A percentile compares a stretch with the other conserved stretches of the same genome.
These are phyloP conservation scores for Ophiocordyceps camponoti-saundersi DNA, from an alignment of 2,329 filamentous ascomycete genomes.

Conservation along the genomic window DNA sequence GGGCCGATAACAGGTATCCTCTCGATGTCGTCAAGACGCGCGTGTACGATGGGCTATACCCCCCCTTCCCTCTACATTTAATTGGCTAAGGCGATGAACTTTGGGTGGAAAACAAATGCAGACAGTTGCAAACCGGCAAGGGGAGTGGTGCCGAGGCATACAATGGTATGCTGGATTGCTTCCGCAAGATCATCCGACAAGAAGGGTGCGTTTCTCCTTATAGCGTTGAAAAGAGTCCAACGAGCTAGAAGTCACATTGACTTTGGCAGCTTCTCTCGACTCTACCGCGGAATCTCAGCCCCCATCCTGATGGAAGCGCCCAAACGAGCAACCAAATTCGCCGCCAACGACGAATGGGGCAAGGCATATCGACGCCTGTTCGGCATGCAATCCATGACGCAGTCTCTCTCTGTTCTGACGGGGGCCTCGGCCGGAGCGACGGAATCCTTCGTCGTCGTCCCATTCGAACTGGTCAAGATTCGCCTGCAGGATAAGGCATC, in stretches of 20 bases:
- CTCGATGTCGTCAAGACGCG: conserved; percentile 96
- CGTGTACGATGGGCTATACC: conserved; percentile 53
- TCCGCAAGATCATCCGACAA: conserved; percentile 88
- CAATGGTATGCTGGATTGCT: conserved; percentile 96
- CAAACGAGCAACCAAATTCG: conserved; percentile 96
- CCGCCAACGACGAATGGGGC: conserved; percentile 97
- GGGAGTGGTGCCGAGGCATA: conserved; percentile 66
- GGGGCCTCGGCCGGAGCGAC: conserved; percentile 91
- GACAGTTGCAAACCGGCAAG: conserved; percentile 70
- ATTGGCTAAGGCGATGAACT: background rate
- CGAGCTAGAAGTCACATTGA: no score
- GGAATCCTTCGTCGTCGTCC: conserved; percentile 91
- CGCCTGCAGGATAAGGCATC: conserved; percentile 90
- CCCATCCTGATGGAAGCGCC: conserved; percentile 93
- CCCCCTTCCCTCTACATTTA: background rate
- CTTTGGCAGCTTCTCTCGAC: conserved; percentile 51
- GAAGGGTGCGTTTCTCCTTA: conserved; percentile 66
- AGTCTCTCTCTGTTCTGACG: conserved; percentile 79
- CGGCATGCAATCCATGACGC: conserved; percentile 73
- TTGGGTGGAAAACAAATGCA: conserved; percentile 16
- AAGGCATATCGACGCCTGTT: conserved; percentile 82
- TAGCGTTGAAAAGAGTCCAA: no score
- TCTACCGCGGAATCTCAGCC: conserved; percentile 90
- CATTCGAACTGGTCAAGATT: conserved; percentile 98
- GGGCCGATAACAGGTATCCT: conserved; percentile 57